These are phyloP conservation scores for Nakazawaea holstii DNA, from an alignment of 805 yeast species.

Conservation along the genomic window DNA sequence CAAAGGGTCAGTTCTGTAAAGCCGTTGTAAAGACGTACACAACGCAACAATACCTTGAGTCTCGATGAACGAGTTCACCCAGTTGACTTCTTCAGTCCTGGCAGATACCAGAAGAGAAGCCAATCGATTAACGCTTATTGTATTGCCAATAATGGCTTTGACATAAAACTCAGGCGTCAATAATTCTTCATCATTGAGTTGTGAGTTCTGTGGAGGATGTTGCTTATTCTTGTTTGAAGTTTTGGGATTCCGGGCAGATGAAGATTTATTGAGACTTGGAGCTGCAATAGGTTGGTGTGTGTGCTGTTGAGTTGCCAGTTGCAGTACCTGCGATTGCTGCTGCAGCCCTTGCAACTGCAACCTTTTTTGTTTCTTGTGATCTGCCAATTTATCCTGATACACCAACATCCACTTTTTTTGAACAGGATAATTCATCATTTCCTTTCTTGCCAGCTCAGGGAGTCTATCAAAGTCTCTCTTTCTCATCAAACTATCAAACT, in stretches of 20 bases:
- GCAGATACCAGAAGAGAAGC: constrained; percentile 86
- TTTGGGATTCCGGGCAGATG: not conserved
- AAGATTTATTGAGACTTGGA: not conserved
- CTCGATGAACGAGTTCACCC: constrained; percentile 81
- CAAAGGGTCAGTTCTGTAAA: constrained; percentile 28
- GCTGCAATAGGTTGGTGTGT: not conserved
- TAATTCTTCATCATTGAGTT: constrained; percentile 9
- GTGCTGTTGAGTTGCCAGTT: constrained; percentile 15
- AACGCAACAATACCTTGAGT: constrained; percentile 89
- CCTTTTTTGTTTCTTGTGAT: constrained; percentile 45
- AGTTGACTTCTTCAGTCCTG: constrained; percentile 68
- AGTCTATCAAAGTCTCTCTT: constrained; percentile 66
- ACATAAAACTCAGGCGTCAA: constrained; percentile 73
- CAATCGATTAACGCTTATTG: constrained; percentile 63
- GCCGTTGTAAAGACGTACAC: constrained; percentile 54
- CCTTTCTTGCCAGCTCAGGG: constrained; percentile 66
- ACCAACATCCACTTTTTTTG: constrained; percentile 91
- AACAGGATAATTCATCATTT: constrained; percentile 66
- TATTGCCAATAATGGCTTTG: constrained; percentile 62
- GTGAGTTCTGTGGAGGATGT: constrained; percentile 1
- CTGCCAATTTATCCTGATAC: constrained; percentile 79
- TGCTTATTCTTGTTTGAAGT: not conserved
- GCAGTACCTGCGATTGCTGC: constrained; percentile 15
- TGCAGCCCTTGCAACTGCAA: constrained; percentile 11
- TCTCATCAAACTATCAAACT: constrained; percentile 78